Evolutionary conservation across 2,329 filamentous ascomycete genomes (phyloP).

Genomic region (Aspergillus transmontanensis): DNA sequence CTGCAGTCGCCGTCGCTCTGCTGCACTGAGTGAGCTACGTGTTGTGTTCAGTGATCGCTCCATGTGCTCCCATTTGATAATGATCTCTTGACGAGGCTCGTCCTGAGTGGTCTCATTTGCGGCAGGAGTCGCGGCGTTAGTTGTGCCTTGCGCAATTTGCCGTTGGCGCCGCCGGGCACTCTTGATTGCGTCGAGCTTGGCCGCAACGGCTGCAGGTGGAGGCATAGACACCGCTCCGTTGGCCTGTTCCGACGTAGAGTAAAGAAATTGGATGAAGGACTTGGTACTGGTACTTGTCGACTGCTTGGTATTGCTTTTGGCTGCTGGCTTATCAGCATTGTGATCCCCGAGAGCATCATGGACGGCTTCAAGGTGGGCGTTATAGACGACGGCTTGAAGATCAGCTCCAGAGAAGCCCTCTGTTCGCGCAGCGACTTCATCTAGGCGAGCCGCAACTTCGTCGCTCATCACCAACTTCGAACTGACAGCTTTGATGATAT

Average conservation of each 20-base stretch:
- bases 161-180: conserved; percentile 66
- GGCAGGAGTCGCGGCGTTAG: conserved; percentile 19
- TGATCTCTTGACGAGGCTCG: conserved; percentile 63
- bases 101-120: conserved; percentile 32
- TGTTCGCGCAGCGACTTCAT: conserved; percentile 76
- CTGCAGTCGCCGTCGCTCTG: conserved; percentile 73
- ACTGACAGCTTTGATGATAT: conserved; percentile 85
- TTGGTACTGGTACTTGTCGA: conserved; percentile 40
- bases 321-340: conserved; percentile 44
- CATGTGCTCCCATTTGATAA: conserved; percentile 83
- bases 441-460: conserved; percentile 64
- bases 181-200: conserved; percentile 82
- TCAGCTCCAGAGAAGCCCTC: conserved; percentile 94
- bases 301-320: conserved; percentile 30
- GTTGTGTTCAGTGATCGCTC: conserved; percentile 75
- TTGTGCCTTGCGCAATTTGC: conserved; percentile 47
- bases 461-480: conserved; percentile 74
- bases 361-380: conserved; percentile 94
- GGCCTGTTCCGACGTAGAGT: conserved; percentile 61
- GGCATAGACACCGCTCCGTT: conserved; percentile 63
- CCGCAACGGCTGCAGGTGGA: conserved; percentile 74
- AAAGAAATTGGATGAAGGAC: conserved; percentile 79
- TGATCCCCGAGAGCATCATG: conserved; percentile 79
- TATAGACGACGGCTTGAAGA: conserved; percentile 91
- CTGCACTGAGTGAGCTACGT: conserved; percentile 76